Percentiles rank a stretch among this genome's conserved stretches.
Evolutionary conservation across 352 stramenopile genomes (phyloP).

Genomic region (Thraustochytrium striatum): DNA sequence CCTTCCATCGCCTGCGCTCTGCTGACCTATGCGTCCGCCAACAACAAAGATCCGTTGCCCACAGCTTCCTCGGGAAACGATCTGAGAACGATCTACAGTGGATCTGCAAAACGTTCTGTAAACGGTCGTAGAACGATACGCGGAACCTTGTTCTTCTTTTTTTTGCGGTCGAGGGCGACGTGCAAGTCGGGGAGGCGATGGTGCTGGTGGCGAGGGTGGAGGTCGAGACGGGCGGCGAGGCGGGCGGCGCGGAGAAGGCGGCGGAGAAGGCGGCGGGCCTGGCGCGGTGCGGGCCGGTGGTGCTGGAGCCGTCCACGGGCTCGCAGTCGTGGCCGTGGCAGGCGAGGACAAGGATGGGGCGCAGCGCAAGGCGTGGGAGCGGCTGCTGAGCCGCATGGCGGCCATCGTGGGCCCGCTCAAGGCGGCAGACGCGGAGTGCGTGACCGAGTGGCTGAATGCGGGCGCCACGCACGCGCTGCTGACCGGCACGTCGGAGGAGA

Average conservation of each 20-base stretch:
- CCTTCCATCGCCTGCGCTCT: too few relatives aligned
- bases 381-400: not conserved
- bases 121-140: too few relatives aligned
- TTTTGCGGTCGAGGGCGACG: too few relatives aligned
- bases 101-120: too few relatives aligned
- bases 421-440: not conserved
- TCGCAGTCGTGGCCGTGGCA: not conserved
- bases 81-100: too few relatives aligned
- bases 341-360: not conserved
- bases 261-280: not conserved
- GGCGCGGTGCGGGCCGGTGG: slow-evolving; percentile 28
- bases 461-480: slow-evolving; percentile 27
- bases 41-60: too few relatives aligned
- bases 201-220: not conserved
- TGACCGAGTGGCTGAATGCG: slow-evolving; percentile 39
- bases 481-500: not conserved
- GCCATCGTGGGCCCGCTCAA: slow-evolving; percentile 16
- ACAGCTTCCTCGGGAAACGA: too few relatives aligned
- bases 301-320: not conserved
- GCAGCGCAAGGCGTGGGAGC: not conserved
- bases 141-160: too few relatives aligned
- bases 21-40: too few relatives aligned
- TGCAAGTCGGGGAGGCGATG: too few relatives aligned
- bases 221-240: not conserved
- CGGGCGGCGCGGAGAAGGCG: not conserved